Evolutionary conservation across 164 flowering plant genomes (phyloP).

Genomic region (Aristolochia contorta): DNA sequence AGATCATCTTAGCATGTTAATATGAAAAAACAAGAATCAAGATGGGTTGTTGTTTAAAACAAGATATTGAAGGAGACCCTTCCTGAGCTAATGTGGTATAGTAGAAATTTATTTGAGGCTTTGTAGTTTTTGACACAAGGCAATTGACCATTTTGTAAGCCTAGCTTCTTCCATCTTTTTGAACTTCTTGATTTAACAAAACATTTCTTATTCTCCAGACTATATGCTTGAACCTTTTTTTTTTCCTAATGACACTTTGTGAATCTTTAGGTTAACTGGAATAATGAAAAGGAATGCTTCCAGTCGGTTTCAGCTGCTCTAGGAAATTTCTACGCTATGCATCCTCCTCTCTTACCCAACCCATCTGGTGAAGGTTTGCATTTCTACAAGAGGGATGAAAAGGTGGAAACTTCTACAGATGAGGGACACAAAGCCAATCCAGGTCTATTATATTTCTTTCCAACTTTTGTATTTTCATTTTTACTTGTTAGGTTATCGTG

Average conservation of each 20-base stretch:
- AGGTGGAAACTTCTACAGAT: slow-evolving; percentile 13
- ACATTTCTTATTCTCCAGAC: neutral
- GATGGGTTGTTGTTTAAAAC: no score
- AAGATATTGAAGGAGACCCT: no score
- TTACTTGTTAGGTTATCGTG: no score
- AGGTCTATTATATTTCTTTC: slow-evolving; percentile 21
- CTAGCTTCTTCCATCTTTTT: no score
- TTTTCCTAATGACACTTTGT: neutral
- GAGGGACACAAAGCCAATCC: slow-evolving; percentile 12
- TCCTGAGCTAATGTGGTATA: no score
- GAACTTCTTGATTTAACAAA: neutral
- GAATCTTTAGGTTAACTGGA: slow-evolving; percentile 68
- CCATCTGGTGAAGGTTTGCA: slow-evolving; percentile 76
- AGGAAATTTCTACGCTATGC: slow-evolving; percentile 84
- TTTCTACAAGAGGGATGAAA: slow-evolving; percentile 41
- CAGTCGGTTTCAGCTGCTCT: slow-evolving; percentile 77
- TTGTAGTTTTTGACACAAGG: no score
- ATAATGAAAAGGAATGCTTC: slow-evolving; percentile 70
- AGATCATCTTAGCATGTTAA: no score
- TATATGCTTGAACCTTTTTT: neutral
- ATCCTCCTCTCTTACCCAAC: slow-evolving; percentile 83
- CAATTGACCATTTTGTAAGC: no score
- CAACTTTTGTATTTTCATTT: no score
- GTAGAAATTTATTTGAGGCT: no score
- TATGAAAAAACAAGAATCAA: no score